Conservation (phyloP, 257 asterid species). For the Penstemon davidsonii region DNA sequence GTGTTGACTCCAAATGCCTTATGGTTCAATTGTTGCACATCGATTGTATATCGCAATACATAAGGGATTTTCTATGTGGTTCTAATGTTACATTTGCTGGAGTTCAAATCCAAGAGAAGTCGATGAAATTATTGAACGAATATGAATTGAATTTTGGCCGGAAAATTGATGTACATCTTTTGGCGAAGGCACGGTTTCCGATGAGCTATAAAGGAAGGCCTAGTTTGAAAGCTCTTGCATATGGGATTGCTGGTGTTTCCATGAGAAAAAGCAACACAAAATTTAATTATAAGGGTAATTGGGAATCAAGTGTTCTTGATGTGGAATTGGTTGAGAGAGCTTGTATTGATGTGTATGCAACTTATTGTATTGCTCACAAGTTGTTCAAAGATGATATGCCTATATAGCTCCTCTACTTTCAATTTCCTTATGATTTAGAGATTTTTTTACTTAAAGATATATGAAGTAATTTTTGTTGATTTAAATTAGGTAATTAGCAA, state of each 20-base stretch:
- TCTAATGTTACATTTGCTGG: constrained; percentile 33
- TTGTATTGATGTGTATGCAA: constrained; percentile 37
- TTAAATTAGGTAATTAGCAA: too few relatives aligned
- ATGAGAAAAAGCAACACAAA: constrained; percentile 9
- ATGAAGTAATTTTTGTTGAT: too few relatives aligned
- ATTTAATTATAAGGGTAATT: constrained; percentile 14
- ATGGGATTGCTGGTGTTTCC: constrained; percentile 32
- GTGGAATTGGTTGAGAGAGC: constrained; percentile 35
- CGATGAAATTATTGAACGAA: constrained; percentile 25
- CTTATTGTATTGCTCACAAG: constrained; percentile 34
- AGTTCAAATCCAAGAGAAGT: constrained; percentile 23
- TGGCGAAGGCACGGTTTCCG: constrained; percentile 38
- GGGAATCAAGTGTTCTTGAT: constrained; percentile 38
- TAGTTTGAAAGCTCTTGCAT: constrained; percentile 34
- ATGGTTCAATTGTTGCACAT: constrained; percentile 43
- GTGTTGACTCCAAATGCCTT: constrained; percentile 36
- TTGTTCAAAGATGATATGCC: constrained; percentile 25
- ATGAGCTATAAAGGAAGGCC: constrained; percentile 35
- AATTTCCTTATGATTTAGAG: too few relatives aligned
- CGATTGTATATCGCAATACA: constrained; percentile 21
- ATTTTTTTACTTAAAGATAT: too few relatives aligned
- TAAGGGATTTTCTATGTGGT: constrained; percentile 25
- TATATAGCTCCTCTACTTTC: too few relatives aligned
- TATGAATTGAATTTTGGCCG: constrained; percentile 19
- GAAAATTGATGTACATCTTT: constrained; percentile 33